Evolutionary conservation across 345 rosid species (phyloP), one percentile per base, ranked within the genome.

Genomic region (Populus pruinosa): DNA sequence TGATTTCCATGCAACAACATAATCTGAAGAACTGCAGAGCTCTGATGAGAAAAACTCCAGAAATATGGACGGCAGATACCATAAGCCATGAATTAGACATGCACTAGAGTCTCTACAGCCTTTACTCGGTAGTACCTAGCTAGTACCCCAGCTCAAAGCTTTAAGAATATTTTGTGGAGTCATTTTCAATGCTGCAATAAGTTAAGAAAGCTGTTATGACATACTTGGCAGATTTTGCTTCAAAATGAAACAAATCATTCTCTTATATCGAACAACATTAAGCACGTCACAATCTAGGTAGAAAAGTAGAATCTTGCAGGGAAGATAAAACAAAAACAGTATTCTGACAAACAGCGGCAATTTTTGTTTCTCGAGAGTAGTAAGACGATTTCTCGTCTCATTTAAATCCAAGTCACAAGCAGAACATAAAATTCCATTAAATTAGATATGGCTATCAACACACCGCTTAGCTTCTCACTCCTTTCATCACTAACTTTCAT

Each of bases 361-460:
- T 36, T 36, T 36, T 36, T 36, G 39, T 36, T 36, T 36, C 8
- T 36, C 39, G 39, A 36, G 39, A 5, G 39, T 36, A 36, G 39
- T 36, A 8, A 50, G 56, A 50, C 56, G 21, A 50, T 50, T 18
- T 50, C 56, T 17, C 10, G 20, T 50, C 59, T 18, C n/a, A 17
- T 21, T 50, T 6, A 50, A 50, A 50, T 21, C 5, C n/a, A 17
- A 18, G 21, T 18, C 20, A 6, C 6, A 50, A 17, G 20, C 20
- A 6, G 56, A 50, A 1, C 56, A 50, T 2, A 6, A 21, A 16
- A 5, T 1, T 50, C 18, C n/a, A 50, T 25, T 25, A 44, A 29
- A 21, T 7, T 2, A 76, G 36, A 79, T 21, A 85, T 83, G 87
- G 76, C 79, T 68, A 6, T 68, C 14, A 59, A n/a, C 41, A 44